Percentiles rank a stretch among this genome's conserved stretches.
phyloP scores from a whole-genome alignment of 2,329 filamentous ascomycete species.

The Leptodontidium sp. region DNA sequence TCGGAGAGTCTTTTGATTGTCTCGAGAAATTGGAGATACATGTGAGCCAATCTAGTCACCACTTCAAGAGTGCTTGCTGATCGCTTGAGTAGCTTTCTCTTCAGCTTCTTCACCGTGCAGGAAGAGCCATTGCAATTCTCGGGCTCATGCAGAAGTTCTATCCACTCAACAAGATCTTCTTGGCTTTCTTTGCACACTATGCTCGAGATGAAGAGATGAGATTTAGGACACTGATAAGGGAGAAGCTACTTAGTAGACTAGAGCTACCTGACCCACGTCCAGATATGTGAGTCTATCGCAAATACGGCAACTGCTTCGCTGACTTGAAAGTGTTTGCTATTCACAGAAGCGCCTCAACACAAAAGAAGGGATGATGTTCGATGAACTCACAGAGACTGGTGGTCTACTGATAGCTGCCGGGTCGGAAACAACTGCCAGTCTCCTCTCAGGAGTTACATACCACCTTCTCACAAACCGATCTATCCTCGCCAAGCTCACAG shows the following conservation, averaged over 20 bases:
- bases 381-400: slow-evolving; percentile 31
- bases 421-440: slow-evolving; percentile 51
- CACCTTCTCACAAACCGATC: slow-evolving; percentile 10
- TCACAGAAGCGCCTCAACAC: slow-evolving; percentile 8
- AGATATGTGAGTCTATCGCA: slow-evolving; percentile 22
- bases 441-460: slow-evolving; percentile 11
- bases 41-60: not conserved
- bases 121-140: not conserved
- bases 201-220: slow-evolving; percentile 8
- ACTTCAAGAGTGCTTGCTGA: not conserved
- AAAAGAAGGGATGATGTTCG: slow-evolving; percentile 6
- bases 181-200: slow-evolving; percentile 7
- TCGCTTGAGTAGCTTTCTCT: slow-evolving; percentile 4
- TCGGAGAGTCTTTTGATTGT: slow-evolving; percentile 52
- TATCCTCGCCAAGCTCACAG: not conserved
- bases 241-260: slow-evolving; percentile 17
- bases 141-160: slow-evolving; percentile 19
- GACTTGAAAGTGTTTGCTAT: not conserved
- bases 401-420: slow-evolving; percentile 48
- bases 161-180: slow-evolving; percentile 1
- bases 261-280: slow-evolving; percentile 9
- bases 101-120: not conserved
- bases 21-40: slow-evolving; percentile 34
- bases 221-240: slow-evolving; percentile 13
- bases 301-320: not conserved